These are phyloP conservation scores for Thelonectria rubi DNA, from an alignment of 2,329 filamentous ascomycete genomes.

Conservation along the genomic window DNA sequence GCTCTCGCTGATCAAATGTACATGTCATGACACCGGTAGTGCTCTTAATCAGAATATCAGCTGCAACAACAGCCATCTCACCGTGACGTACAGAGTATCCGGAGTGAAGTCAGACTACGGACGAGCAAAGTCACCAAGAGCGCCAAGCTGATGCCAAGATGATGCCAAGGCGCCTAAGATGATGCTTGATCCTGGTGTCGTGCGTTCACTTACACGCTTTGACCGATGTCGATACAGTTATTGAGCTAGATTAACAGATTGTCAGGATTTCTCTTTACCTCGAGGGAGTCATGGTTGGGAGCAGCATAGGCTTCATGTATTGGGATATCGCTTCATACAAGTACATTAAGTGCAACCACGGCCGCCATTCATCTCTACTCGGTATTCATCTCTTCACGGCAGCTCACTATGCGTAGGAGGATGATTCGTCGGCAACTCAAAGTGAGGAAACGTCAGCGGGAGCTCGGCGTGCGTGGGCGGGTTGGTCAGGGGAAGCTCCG, in stretches of 20 bases:
- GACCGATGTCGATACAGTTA: too few relatives aligned
- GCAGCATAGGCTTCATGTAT: too few relatives aligned
- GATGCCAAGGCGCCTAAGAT: not conserved
- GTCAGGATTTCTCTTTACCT: too few relatives aligned
- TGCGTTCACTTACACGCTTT: too few relatives aligned
- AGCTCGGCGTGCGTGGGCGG: not conserved
- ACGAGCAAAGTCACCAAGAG: not conserved
- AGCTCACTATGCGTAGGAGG: constrained; percentile 4
- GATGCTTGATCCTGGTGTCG: not conserved
- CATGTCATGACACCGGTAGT: not conserved
- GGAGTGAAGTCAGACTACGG: not conserved
- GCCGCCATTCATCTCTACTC: not conserved
- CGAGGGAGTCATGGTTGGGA: too few relatives aligned
- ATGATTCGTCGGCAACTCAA: constrained; percentile 9
- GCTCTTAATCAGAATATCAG: not conserved
- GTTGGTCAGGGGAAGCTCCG: not conserved
- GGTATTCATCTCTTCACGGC: not conserved
- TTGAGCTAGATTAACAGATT: too few relatives aligned
- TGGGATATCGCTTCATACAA: not conserved
- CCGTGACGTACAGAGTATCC: too few relatives aligned
- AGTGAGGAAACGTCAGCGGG: not conserved
- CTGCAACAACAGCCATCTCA: not conserved
- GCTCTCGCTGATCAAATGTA: too few relatives aligned
- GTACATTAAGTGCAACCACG: not conserved
- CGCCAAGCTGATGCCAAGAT: too few relatives aligned